Conservation (phyloP, 495 filamentous ascomycete species). For the Endocarpon pusillum region DNA sequence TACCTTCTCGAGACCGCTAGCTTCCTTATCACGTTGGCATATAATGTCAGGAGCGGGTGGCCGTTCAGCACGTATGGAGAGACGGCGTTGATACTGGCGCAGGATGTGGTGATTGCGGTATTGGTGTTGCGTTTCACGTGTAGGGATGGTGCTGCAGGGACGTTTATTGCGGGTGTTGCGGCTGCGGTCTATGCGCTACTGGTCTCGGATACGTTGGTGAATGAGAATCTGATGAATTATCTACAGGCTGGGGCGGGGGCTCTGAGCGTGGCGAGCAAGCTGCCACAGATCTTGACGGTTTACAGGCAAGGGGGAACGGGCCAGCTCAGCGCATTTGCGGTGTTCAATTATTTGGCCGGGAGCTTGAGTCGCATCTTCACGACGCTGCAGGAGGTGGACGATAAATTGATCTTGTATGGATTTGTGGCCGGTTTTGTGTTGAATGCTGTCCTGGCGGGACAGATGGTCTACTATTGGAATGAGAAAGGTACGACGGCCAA, state of each 20-base stretch:
- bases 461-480: constrained; percentile 98
- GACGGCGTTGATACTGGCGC: constrained; percentile 72
- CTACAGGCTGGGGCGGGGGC: constrained; percentile 75
- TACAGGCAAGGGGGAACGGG: constrained; percentile 75
- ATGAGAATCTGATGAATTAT: constrained; percentile 49
- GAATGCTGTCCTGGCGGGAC: constrained; percentile 68
- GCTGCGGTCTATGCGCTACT: constrained; percentile 45
- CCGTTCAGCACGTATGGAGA: constrained; percentile 95
- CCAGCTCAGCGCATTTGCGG: constrained; percentile 88
- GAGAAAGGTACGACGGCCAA: constrained; percentile 35
- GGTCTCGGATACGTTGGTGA: constrained; percentile 48
- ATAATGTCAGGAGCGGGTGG: constrained; percentile 76
- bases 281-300: constrained; percentile 79
- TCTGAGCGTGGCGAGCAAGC: constrained; percentile 70
- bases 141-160: constrained; percentile 39
- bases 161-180: constrained; percentile 61
- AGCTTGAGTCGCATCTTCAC: constrained; percentile 91
- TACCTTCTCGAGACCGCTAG: constrained; percentile 80
- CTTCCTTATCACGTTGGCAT: constrained; percentile 73
- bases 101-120: constrained; percentile 76
- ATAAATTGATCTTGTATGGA: constrained; percentile 84
- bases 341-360: constrained; percentile 92
- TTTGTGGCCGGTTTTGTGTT: constrained; percentile 78
- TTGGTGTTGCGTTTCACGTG: constrained; percentile 70
- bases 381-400: constrained; percentile 87